Evolutionary conservation across 441 rosid genomes (phyloP), one percentile per base, ranked within the genome.

Genomic region (Eutrema salsugineum): DNA sequence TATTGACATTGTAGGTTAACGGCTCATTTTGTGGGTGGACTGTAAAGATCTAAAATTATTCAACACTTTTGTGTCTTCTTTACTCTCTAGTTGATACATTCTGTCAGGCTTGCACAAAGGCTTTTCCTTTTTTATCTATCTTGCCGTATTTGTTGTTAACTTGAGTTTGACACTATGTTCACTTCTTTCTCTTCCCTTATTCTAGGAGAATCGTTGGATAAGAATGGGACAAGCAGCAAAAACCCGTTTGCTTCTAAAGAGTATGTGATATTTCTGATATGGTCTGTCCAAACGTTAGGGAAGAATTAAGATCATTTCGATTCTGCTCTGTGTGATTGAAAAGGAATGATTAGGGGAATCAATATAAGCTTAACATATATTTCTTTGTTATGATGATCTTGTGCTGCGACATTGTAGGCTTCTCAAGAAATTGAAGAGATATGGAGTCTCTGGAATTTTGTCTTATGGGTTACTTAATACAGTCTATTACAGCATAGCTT

Each of bases 381-480:
- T 51, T 63, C 48, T 68, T 68, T 56, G 39, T 27, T 17, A 4
- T 43, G 51, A 53, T 61, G 32, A 72, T 48, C 30, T 22, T 32
- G 6, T 73, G 22, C 7, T 69, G 53, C 24, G 5, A 64, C 33
- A 60, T 77, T 71, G 61, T 73, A 94, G 94, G 86, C 76, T 88
- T 71, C 68, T 91, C 73, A 67, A 71, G 83, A 88, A 81, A 76
- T 67, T 93, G 73, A 89, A 80, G 85, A 87, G 91, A 83, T 94
- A 87, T 66, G 97, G 97, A 76, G 70, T 88, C 51, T 87, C 97
- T 47, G 97, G 98, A 71, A 49, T 94, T 43, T 77, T 94, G 75
- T 89, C 96, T 0, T 94, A 94, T 75, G 97, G 97, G 58, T 70
- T 94, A 54, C 77, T 94, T 64, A 94, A 89, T 72, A 91, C 98